These are phyloP conservation scores for Xanthoparmelia taractica DNA, from an alignment of 495 filamentous ascomycete genomes.

Conservation along the genomic window DNA sequence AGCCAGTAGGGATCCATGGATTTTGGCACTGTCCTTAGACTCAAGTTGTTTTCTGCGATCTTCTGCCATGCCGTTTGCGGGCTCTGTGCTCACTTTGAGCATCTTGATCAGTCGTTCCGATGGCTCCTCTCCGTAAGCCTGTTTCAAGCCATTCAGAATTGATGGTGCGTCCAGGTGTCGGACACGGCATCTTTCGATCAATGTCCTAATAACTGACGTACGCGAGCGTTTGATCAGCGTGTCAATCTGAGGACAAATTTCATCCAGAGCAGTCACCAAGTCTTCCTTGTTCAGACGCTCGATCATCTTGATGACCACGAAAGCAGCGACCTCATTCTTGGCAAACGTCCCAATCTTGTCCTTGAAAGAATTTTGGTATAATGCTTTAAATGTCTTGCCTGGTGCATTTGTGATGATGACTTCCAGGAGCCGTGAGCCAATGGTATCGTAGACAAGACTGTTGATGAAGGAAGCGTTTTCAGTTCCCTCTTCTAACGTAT, in stretches of 20 bases:
- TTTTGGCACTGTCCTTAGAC: constrained; percentile 39
- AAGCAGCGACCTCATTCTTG: constrained; percentile 82
- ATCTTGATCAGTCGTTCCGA: constrained; percentile 49
- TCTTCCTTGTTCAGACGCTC: constrained; percentile 80
- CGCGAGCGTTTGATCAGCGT: constrained; percentile 64
- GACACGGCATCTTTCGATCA: constrained; percentile 76
- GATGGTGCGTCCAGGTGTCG: constrained; percentile 53
- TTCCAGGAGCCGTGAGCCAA: constrained; percentile 85
- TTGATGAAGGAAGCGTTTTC: constrained; percentile 66
- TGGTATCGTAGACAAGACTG: constrained; percentile 74
- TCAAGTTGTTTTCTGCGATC: constrained; percentile 29
- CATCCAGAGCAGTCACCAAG: constrained; percentile 57
- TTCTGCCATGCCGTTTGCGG: constrained; percentile 31
- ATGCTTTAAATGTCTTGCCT: constrained; percentile 77
- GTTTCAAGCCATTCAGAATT: constrained; percentile 53
- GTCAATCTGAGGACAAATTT: constrained; percentile 60
- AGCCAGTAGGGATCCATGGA: constrained; percentile 57
- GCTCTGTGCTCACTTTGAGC: constrained; percentile 42
- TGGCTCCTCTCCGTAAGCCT: constrained; percentile 50
- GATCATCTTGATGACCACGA: constrained; percentile 69
- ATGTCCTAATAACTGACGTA: constrained; percentile 64
- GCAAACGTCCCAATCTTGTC: constrained; percentile 67
- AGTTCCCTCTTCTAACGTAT: constrained; percentile 49
- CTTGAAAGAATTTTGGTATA: constrained; percentile 68
- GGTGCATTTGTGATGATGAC: constrained; percentile 70